Evolutionary conservation across 139 green algal genomes (phyloP), one percentile per base, ranked within the genome.

Genomic region (Auxenochlorella protothecoides): DNA sequence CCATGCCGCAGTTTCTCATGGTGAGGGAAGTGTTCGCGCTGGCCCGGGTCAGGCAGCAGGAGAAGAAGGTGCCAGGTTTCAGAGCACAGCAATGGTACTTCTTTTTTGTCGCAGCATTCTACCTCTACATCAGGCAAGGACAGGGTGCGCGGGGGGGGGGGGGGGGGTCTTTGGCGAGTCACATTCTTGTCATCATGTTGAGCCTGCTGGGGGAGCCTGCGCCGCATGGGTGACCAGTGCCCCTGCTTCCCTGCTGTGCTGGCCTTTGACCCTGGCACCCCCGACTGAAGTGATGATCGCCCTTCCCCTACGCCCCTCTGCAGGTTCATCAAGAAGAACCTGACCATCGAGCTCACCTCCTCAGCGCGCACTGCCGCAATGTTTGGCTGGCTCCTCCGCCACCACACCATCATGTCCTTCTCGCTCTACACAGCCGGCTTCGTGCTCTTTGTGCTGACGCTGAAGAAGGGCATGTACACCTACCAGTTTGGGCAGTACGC

Each of bases 401-500:
- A 83, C 63, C 92, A 97, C 77, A 89, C 84, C 54, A 77, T 97
- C 13, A 79, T 93, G 7, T 88, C 82, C 12, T 96, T 90, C 71
- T 82, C 77, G 3, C 71, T 96, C 12, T 96, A 96, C 81, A 89
- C 82, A 44, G 83, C 83, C 71, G 89, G 90, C 88, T 70, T 56
- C 63, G 84, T 97, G 11, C 77, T 79, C 27, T 98, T 98, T 83
- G 95, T 98, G 55, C 80, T 99, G 73, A 90, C 79, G 63, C 81
- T 99, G 70, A 83, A 93, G 78, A 91, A 90, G 75, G 84, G 89
- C 54, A 80, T 86, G 74, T 97, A 96, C 83, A 73, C 89, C 67
- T 93, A 96, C 80, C 95, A 98, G 79, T 99, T 99, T 85, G 83
- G 84, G 66, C 92, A 98, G 82, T 98, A 92, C 73, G 94, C 93